phyloP scores from a whole-genome alignment of 129 eudicot genomes.

The Logfia minima region DNA sequence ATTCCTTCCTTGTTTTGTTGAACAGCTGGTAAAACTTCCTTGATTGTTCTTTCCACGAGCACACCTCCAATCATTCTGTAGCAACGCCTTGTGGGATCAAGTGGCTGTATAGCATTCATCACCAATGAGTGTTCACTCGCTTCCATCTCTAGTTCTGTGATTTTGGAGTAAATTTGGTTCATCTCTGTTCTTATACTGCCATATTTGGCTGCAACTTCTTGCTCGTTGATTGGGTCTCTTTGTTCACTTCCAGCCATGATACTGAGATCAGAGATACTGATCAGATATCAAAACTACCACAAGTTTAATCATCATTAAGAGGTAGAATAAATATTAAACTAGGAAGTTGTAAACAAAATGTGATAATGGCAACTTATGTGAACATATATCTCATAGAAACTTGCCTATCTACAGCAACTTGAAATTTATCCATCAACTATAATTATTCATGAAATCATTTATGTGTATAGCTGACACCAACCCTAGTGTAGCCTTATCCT shows the following conservation, averaged over 20 bases:
- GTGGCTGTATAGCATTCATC: constrained; percentile 81
- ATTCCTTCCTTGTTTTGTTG: constrained; percentile 86
- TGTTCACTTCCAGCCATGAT: constrained; percentile 63
- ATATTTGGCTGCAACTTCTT: constrained; percentile 84
- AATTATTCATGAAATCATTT: not conserved
- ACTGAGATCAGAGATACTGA: constrained; percentile 16
- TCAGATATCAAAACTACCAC: constrained; percentile 13
- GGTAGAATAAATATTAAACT: not conserved
- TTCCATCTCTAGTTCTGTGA: constrained; percentile 97
- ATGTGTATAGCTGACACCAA: not conserved
- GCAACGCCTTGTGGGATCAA: constrained; percentile 77
- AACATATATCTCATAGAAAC: too few relatives aligned
- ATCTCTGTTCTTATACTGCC: constrained; percentile 66
- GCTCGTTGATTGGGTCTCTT: constrained; percentile 77
- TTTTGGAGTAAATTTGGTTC: constrained; percentile 85
- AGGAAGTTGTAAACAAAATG: not conserved
- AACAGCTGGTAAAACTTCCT: constrained; percentile 91
- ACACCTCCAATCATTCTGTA: constrained; percentile 99
- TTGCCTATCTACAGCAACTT: not conserved
- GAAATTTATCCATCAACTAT: not conserved
- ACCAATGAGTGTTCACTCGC: constrained; percentile 86
- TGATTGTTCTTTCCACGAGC: constrained; percentile 91
- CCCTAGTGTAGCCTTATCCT: too few relatives aligned
- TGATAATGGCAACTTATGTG: not conserved
- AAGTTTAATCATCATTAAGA: not conserved